These are phyloP conservation scores for Cnidoscolus chayamansa DNA, from an alignment of 441 rosid species.

Conservation along the genomic window DNA sequence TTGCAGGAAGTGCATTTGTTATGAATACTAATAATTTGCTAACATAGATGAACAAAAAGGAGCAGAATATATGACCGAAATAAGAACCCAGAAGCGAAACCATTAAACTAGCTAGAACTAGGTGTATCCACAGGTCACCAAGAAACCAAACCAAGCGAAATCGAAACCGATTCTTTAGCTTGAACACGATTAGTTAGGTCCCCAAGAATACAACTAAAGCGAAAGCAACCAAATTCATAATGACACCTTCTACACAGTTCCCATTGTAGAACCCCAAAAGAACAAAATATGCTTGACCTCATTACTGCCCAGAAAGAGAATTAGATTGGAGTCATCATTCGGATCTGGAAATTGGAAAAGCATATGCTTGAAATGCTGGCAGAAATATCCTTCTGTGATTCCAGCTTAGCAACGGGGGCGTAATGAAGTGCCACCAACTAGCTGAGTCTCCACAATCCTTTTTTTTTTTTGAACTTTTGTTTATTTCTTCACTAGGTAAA, in stretches of 20 bases:
- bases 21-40: constrained; percentile 5
- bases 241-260: background rate
- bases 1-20: constrained; percentile 5
- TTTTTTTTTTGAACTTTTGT: background rate
- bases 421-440: constrained; percentile 18
- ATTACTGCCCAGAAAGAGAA: background rate
- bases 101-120: constrained; percentile 22
- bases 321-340: background rate
- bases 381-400: constrained; percentile 27
- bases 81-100: constrained; percentile 24
- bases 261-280: constrained; percentile 8
- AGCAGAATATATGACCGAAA: constrained; percentile 8
- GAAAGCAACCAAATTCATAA: constrained; percentile 14
- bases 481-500: constrained; percentile 18
- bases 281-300: background rate
- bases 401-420: constrained; percentile 24
- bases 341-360: constrained; percentile 8
- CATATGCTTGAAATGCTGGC: constrained; percentile 21
- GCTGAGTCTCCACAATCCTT: constrained; percentile 37
- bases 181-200: background rate
- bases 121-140: constrained; percentile 12
- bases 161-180: constrained; percentile 13
- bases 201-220: constrained; percentile 8
- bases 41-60: background rate
- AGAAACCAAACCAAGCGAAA: constrained; percentile 16